Evolutionary conservation across 805 yeast species (phyloP).

Genomic region (Teunomyces lycoperdinae): DNA sequence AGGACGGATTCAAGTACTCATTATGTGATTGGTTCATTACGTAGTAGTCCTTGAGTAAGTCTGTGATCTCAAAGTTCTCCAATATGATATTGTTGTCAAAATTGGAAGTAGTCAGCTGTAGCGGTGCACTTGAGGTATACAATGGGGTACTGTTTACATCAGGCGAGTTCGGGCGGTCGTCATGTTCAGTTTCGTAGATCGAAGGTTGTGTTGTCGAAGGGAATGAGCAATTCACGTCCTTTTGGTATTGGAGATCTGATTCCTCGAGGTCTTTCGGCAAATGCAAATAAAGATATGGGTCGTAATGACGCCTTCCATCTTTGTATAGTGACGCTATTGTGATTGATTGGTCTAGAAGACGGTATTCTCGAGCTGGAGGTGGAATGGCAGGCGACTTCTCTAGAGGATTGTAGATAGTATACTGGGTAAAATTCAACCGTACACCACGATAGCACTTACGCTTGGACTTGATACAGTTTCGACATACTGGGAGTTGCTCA

Average conservation of each 20-base stretch:
- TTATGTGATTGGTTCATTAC: conserved; percentile 3
- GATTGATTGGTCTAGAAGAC: conserved; percentile 42
- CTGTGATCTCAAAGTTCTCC: conserved; percentile 26
- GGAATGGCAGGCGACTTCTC: neutral
- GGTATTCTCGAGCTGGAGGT: conserved; percentile 8
- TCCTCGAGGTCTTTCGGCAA: conserved; percentile 27
- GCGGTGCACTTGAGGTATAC: neutral
- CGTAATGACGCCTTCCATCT: conserved; percentile 30
- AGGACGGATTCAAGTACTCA: neutral
- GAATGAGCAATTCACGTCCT: conserved; percentile 15
- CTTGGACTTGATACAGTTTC: conserved; percentile 50
- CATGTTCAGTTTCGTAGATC: neutral
- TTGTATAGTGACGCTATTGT: conserved; percentile 40
- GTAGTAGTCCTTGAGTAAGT: conserved; percentile 19
- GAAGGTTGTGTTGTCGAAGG: conserved; percentile 8
- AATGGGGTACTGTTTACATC: neutral
- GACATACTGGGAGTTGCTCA: conserved; percentile 59
- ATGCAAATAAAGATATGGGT: conserved; percentile 32
- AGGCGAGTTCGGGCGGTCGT: neutral
- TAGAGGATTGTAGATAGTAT: conserved; percentile 27
- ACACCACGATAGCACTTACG: conserved; percentile 47
- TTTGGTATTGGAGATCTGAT: conserved; percentile 29
- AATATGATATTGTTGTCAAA: conserved; percentile 12
- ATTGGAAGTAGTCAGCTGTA: neutral
- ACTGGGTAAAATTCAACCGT: conserved; percentile 45